Percentiles rank a stretch among this genome's conserved stretches.
Conservation (phyloP, 345 rosid species). For the Murraya paniculata region DNA sequence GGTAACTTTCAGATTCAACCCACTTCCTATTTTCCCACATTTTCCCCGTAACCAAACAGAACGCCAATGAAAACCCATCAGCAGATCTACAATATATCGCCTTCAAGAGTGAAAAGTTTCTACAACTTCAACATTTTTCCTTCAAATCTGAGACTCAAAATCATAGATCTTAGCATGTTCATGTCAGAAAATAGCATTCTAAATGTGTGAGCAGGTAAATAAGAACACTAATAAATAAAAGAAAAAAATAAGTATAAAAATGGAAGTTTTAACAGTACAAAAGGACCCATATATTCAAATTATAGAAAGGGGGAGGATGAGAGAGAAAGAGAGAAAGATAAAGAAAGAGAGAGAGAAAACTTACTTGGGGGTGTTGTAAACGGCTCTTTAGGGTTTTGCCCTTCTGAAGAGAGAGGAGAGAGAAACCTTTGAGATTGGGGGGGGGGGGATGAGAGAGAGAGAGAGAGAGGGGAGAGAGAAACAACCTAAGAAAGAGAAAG, state of each 20-base stretch:
- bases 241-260: too few species aligned
- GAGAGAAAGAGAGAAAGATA: conserved; percentile 16
- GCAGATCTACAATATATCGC: conserved; percentile 32
- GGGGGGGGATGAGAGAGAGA: too few species aligned
- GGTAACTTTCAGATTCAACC: conserved; percentile 18
- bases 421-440: conserved; percentile 38
- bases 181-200: neutral
- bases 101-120: neutral
- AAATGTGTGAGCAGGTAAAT: neutral
- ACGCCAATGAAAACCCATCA: conserved; percentile 17
- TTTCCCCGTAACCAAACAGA: conserved; percentile 11
- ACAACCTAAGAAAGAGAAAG: conserved; percentile 25
- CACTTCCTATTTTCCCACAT: conserved; percentile 11
- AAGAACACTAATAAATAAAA: neutral
- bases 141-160: neutral
- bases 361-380: conserved; percentile 74
- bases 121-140: neutral
- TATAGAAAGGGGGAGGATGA: conserved; percentile 42
- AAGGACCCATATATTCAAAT: conserved; percentile 62
- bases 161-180: neutral
- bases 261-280: conserved; percentile 23
- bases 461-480: conserved; percentile 43
- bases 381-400: conserved; percentile 80
- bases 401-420: conserved; percentile 66
- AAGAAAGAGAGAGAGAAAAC: conserved; percentile 72